Base-by-base conservation (phyloP, 1,284 basidiomycete species). In the Pseudozyma tsukubaensis region DNA sequence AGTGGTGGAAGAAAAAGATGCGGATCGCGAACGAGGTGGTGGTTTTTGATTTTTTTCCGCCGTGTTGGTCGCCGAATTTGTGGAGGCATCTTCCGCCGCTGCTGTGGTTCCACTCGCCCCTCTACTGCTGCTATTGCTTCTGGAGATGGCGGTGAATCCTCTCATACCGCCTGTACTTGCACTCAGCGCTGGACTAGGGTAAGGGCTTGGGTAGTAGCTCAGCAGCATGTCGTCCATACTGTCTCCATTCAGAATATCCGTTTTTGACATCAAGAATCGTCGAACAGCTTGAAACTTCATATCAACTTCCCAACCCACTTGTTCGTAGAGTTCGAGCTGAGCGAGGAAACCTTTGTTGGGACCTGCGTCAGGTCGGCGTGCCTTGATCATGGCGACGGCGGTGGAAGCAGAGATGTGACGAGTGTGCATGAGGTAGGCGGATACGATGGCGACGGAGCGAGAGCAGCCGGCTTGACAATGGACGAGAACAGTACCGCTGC, bases 391-490 rank as follows among this genome's bases (percentile, higher is more conserved):
- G 18, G 59, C 62, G 12, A 86, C 55, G 0, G 85, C 85, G n/a
- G 80, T 79, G 12, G 72, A 58, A 11, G 79, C 77, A n/a, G 65
- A 76, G 21, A 84, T 58, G 16, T 56, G 72, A 0, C 82, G 69
- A 11, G 82, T 79, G 18, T 61, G 47, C 84, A 86, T 86, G 10
- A 86, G 69, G 54, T 84, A 86, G 10, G 85, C 85, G 0, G 82
- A 80, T 21, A 80, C 80, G 19, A 86, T 80, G 48, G 73, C 73
- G 6, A 77, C 77, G 19, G 84, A 85, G 4, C 85, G 73, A 10
- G 83, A 82, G 13, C 84, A 78, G 10, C 85, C 85, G 0, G 85
- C 85, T 55, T 86, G 85, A 50, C 85, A 86, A 55, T 85, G 85
- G 1, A 86, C 84, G 14, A 86, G 77, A 0, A 86, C 83, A 21